Percentiles rank a stretch among this genome's conserved stretches.
Evolutionary conservation across 2,329 filamentous ascomycete genomes (phyloP).

Genomic region (Penicillium hesseltinei): DNA sequence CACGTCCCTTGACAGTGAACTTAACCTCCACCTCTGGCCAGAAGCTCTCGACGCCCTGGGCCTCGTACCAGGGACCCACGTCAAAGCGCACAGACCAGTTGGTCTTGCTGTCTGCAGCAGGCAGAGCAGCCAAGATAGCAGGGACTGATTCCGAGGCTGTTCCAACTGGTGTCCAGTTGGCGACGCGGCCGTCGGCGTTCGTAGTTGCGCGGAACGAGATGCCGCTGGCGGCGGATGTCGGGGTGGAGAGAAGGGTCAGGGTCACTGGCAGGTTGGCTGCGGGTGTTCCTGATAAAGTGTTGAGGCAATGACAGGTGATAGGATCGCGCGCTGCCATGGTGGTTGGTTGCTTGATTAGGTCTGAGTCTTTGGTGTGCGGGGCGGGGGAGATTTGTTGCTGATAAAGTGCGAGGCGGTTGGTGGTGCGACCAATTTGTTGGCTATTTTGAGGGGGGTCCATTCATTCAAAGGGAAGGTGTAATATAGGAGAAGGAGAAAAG

Average conservation of each 20-base stretch:
- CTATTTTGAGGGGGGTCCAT: constrained; percentile 21
- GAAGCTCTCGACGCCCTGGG: constrained; percentile 49
- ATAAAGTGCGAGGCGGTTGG: constrained; percentile 35
- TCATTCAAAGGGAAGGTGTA: constrained; percentile 19
- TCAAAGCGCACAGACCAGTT: constrained; percentile 48
- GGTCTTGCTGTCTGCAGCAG: constrained; percentile 39
- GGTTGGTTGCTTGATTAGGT: constrained; percentile 10
- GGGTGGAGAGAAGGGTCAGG: constrained; percentile 58
- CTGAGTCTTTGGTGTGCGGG: constrained; percentile 13
- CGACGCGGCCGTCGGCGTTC: constrained; percentile 48
- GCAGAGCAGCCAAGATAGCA: constrained; percentile 35
- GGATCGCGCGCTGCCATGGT: constrained; percentile 43
- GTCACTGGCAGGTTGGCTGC: constrained; percentile 49
- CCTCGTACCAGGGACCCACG: constrained; percentile 49
- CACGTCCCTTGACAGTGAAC: constrained; percentile 48
- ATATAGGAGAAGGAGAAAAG: constrained; percentile 2
- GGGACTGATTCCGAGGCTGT: constrained; percentile 25
- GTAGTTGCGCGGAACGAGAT: constrained; percentile 41
- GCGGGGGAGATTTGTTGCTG: constrained; percentile 31
- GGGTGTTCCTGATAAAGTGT: constrained; percentile 48
- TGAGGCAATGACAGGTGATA: constrained; percentile 52
- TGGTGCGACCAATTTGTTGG: constrained; percentile 26
- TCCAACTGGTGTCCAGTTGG: constrained; percentile 38
- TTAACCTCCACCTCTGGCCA: constrained; percentile 53
- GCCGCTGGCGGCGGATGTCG: constrained; percentile 24